phyloP scores from a whole-genome alignment of 1,284 basidiomycete genomes.

The Heterobasidion irregulare region DNA sequence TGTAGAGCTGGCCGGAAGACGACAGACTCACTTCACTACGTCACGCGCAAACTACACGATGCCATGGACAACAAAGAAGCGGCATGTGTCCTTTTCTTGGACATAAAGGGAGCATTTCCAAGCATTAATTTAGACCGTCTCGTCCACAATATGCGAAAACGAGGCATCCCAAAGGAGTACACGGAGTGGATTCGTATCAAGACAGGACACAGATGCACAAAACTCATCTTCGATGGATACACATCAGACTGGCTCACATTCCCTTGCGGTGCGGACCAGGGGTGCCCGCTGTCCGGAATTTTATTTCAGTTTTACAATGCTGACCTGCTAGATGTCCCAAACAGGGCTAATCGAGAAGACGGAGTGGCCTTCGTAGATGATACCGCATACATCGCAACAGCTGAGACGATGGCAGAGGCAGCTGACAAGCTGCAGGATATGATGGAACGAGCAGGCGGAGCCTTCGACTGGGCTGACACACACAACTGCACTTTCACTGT shows the following conservation, averaged over 20 bases:
- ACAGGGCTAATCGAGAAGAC: conserved; percentile 7
- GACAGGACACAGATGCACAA: conserved; percentile 7
- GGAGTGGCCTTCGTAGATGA: conserved; percentile 23
- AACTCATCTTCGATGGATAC: background rate
- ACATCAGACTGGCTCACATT: background rate
- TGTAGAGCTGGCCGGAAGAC: conserved; percentile 26
- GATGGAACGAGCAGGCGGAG: conserved; percentile 15
- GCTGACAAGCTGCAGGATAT: conserved; percentile 11
- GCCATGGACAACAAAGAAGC: conserved; percentile 13
- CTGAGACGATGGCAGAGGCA: conserved; percentile 10
- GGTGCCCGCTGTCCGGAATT: conserved; percentile 22
- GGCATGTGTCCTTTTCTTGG: conserved; percentile 25
- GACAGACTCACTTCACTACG: conserved; percentile 25
- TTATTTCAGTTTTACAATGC: conserved; percentile 26
- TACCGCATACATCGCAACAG: conserved; percentile 10
- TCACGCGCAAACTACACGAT: conserved; percentile 19
- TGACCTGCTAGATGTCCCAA: conserved; percentile 15
- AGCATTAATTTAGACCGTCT: conserved; percentile 20
- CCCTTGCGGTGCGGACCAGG: background rate
- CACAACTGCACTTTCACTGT: conserved; percentile 17
- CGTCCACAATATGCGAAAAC: conserved; percentile 22
- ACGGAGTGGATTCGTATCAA: conserved; percentile 15
- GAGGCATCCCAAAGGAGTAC: no score
- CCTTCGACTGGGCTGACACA: conserved; percentile 13
- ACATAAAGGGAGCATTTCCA: conserved; percentile 32